phyloP scores from a whole-genome alignment of 352 stramenopile genomes.

The Phytophthora lateralis region DNA sequence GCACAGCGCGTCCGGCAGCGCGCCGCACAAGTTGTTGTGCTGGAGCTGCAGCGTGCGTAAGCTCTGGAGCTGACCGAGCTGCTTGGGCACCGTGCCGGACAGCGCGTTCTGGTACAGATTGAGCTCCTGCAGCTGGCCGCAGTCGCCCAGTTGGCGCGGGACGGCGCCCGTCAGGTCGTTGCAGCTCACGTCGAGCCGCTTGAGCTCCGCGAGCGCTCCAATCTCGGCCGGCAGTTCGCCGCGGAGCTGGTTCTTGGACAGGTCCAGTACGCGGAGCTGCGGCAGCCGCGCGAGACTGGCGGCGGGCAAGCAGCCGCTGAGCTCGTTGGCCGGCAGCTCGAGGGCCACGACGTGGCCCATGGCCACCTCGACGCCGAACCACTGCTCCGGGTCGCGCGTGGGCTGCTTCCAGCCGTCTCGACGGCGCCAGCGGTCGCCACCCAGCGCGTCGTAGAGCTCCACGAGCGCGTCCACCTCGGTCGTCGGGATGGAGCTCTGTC shows the following conservation, averaged over 20 bases:
- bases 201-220: conserved; percentile 55
- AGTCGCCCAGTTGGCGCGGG: conserved; percentile 49
- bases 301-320: conserved; percentile 42
- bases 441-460: conserved; percentile 74
- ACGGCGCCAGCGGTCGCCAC: conserved; percentile 71
- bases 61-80: conserved; percentile 60
- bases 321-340: conserved; percentile 72
- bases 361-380: conserved; percentile 78
- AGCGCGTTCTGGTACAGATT: conserved; percentile 84
- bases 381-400: conserved; percentile 73
- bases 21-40: conserved; percentile 79
- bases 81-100: conserved; percentile 52
- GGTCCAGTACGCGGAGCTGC: conserved; percentile 72
- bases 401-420: conserved; percentile 80
- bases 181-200: conserved; percentile 78
- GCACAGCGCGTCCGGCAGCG: conserved; percentile 58
- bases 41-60: conserved; percentile 81
- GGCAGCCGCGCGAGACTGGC: conserved; percentile 56
- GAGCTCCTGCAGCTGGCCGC: conserved; percentile 71
- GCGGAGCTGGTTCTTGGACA: conserved; percentile 83
- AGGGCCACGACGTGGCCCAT: conserved; percentile 79
- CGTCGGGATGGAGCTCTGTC: conserved; percentile 77
- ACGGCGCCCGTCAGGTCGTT: conserved; percentile 74
- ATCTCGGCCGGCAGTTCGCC: conserved; percentile 67
- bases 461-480: conserved; percentile 71